Base-by-base conservation (phyloP, 2,329 filamentous ascomycete species). In the Aspergillus melleus region DNA sequence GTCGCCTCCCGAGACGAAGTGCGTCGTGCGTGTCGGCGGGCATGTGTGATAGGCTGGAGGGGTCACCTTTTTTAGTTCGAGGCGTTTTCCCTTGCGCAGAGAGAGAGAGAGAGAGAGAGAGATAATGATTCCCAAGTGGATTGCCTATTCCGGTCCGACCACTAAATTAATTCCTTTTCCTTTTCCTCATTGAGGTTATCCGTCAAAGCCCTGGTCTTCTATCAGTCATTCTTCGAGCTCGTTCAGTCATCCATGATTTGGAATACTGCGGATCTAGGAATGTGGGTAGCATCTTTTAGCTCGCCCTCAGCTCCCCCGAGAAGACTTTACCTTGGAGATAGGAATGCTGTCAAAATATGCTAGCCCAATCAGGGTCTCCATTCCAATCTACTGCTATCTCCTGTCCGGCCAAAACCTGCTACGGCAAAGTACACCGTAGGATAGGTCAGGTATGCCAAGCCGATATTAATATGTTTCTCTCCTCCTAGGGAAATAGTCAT, bases 1-100 rank as follows among this genome's bases (percentile, higher is more conserved):
- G 67, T 67, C 61, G 62, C 61, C 56, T 69, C 61, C 66, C 64
- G 66, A 64, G 54, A 52, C 47, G 36, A 46, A 58, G 55, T 57
- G 54, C 55, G 49, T 54, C 36, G 52, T 19, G 14, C 52, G 20
- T 29, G 11, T 22, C n/a, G 6, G 39, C 42, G 32, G 51, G 51
- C 9, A 9, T 10, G 20, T 32, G 30, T 64, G 64, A 66, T 66
- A 63, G 58, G 61, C 22, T 14, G 56, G 26, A 55, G 47, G 12
- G 36, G 14, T 20, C 19, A 4, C 22, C 14, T 19, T 49, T 19
- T 49, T 49, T 22, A 24, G 55, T 57, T 42, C 49, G 49, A 24
- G 20, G 44, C 42, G n/a, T 39, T 39, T 42, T 32, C 39, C 29
- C 49, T 51, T 47, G 22, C 44, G 44, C 22, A 47, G 20, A 20